phyloP scores from a whole-genome alignment of 1,139 yeast genomes.

The Yamadazyma dushanensis region DNA sequence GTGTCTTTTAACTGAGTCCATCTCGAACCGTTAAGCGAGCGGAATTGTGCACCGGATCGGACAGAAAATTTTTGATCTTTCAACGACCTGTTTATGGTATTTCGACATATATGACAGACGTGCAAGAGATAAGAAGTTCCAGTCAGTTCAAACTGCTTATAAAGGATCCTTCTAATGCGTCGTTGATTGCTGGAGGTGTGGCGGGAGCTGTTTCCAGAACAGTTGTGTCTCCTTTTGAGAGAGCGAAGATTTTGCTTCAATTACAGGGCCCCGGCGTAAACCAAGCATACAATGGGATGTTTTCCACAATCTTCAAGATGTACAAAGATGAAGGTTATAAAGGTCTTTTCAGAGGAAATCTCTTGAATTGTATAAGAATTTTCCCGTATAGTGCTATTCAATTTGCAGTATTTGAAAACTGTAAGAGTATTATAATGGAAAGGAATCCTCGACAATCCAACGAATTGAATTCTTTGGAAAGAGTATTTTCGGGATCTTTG shows the following conservation, averaged over 20 bases:
- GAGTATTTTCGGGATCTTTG: conserved; percentile 73
- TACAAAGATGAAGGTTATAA: conserved; percentile 87
- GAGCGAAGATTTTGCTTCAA: conserved; percentile 90
- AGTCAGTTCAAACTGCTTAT: conserved; percentile 27
- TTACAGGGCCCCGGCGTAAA: conserved; percentile 74
- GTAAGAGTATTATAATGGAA: conserved; percentile 49
- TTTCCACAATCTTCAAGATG: conserved; percentile 73
- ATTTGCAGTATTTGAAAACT: conserved; percentile 78
- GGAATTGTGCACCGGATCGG: too few species aligned
- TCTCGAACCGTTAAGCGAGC: too few species aligned
- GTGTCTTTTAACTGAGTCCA: too few species aligned
- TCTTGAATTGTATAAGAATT: conserved; percentile 83
- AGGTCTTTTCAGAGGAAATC: conserved; percentile 89
- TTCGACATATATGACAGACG: neutral
- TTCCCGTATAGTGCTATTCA: conserved; percentile 96
- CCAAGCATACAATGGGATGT: conserved; percentile 70
- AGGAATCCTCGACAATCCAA: conserved; percentile 25
- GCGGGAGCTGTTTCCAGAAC: conserved; percentile 96
- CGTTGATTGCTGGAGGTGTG: conserved; percentile 58
- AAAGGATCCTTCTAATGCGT: conserved; percentile 54
- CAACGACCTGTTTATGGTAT: too few species aligned
- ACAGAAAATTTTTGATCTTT: too few species aligned
- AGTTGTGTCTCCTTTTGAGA: conserved; percentile 90
- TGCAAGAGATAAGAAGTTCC: conserved; percentile 4
- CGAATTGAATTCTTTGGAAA: conserved; percentile 48